These are phyloP conservation scores for Firmiana major DNA, from an alignment of 345 rosid genomes.

Conservation along the genomic window DNA sequence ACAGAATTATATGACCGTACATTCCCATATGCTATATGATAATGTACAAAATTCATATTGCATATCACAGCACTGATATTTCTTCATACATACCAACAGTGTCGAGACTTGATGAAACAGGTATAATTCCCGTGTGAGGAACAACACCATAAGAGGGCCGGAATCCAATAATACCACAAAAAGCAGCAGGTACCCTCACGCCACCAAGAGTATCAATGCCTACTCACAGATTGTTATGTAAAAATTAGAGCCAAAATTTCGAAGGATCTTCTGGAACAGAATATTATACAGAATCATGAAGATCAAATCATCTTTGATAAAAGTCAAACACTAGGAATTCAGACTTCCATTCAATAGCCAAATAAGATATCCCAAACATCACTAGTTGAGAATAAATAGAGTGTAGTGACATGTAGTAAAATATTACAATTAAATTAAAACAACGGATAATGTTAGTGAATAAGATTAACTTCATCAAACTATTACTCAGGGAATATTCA, in stretches of 20 bases:
- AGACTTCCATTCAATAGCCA: not conserved
- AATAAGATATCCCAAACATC: not conserved
- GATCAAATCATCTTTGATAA: not conserved
- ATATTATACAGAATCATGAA: not conserved
- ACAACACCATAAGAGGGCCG: slow-evolving; percentile 72
- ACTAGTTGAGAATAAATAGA: not conserved
- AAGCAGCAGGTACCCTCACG: slow-evolving; percentile 85
- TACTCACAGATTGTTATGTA: slow-evolving; percentile 29
- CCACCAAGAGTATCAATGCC: slow-evolving; percentile 91
- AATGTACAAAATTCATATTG: not conserved
- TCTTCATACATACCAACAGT: slow-evolving; percentile 63
- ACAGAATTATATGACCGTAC: not conserved
- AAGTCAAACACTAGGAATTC: not conserved
- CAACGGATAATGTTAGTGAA: not conserved
- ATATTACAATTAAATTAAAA: not conserved
- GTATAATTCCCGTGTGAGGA: slow-evolving; percentile 54
- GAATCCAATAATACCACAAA: slow-evolving; percentile 83
- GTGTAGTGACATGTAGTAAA: not conserved
- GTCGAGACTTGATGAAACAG: slow-evolving; percentile 74
- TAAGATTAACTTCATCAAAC: not conserved
- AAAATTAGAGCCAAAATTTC: not conserved
- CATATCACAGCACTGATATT: not conserved
- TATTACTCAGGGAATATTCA: not conserved
- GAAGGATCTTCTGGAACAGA: not conserved
- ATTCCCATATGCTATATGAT: not conserved